These are phyloP conservation scores for Diversispora epigaea DNA, from an alignment of 192 early-diverging fungal species.

Conservation along the genomic window DNA sequence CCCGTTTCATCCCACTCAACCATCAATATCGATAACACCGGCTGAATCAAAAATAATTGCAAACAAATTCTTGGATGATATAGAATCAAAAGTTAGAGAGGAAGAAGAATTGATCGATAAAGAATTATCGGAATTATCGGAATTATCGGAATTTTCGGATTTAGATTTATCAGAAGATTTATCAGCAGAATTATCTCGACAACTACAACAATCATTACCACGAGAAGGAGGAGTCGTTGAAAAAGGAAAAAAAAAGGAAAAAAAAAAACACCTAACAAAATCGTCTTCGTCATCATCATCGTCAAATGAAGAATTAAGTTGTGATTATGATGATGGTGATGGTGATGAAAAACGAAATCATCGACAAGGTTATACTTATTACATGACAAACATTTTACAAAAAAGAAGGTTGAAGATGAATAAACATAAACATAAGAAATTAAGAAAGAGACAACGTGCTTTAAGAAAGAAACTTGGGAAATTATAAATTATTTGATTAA, in stretches of 20 bases:
- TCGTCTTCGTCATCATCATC: no score
- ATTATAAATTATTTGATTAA: background rate
- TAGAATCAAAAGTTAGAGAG: background rate
- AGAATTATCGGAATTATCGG: background rate
- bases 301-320: no score
- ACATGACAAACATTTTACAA: conserved; percentile 77
- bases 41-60: background rate
- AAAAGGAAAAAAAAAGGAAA: no score
- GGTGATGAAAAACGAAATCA: conserved; percentile 32
- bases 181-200: no score
- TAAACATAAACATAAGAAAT: conserved; percentile 94
- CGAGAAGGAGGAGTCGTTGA: background rate
- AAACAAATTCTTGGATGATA: background rate
- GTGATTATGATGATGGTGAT: conserved; percentile 9
- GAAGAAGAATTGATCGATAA: conserved; percentile 5
- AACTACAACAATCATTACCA: background rate
- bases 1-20: background rate
- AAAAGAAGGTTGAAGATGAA: conserved; percentile 92
- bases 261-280: no score
- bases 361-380: conserved; percentile 36
- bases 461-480: conserved; percentile 74
- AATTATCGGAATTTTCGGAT: background rate
- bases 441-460: conserved; percentile 75
- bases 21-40: background rate
- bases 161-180: background rate